Evolutionary conservation across 148 eudicot genomes (phyloP).

Genomic region (Linanthus parryae): DNA sequence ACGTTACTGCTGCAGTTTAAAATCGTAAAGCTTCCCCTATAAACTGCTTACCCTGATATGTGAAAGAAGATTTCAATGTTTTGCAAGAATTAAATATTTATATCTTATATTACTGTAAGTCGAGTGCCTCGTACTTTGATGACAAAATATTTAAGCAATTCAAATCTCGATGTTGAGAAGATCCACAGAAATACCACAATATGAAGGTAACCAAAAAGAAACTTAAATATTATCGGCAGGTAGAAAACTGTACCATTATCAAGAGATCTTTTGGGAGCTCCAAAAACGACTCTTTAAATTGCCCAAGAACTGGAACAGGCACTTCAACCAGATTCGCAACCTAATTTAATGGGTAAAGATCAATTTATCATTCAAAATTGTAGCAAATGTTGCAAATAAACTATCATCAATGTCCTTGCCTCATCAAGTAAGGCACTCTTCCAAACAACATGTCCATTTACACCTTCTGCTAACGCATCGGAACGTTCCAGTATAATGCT

Average conservation of each 20-base stretch:
- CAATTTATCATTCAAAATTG: not conserved
- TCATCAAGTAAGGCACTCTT: slow-evolving; percentile 76
- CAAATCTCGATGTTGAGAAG: too few species aligned
- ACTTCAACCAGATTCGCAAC: slow-evolving; percentile 96
- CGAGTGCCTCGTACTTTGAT: too few species aligned
- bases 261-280: slow-evolving; percentile 93
- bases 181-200: too few species aligned
- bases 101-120: too few species aligned
- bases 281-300: slow-evolving; percentile 71
- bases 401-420: slow-evolving; percentile 30
- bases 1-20: too few species aligned
- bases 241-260: slow-evolving; percentile 61
- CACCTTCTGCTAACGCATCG: slow-evolving; percentile 51
- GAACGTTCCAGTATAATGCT: slow-evolving; percentile 55
- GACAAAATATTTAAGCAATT: too few species aligned
- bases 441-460: slow-evolving; percentile 53
- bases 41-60: too few species aligned
- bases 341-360: slow-evolving; percentile 34
- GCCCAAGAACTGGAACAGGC: slow-evolving; percentile 85
- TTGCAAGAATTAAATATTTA: too few species aligned
- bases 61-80: too few species aligned
- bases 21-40: too few species aligned
- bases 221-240: too few species aligned
- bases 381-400: not conserved
- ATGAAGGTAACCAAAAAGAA: too few species aligned